These are phyloP conservation scores for Geotrichum bryndzae DNA, from an alignment of 1,139 yeast genomes.

Conservation along the genomic window DNA sequence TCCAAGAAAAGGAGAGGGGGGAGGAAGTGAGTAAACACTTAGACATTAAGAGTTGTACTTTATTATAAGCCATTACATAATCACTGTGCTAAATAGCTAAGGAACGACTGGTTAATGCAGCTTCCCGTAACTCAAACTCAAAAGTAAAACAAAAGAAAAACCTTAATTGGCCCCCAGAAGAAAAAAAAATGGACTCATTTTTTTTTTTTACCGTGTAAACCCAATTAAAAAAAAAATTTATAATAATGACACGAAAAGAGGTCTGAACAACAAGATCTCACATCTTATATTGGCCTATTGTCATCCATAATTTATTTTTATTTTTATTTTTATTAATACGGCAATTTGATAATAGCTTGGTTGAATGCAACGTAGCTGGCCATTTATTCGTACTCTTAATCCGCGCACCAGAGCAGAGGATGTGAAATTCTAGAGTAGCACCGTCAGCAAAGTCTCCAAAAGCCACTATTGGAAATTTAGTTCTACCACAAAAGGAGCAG, in stretches of 20 bases:
- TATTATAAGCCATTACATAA: not conserved
- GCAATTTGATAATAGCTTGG: not conserved
- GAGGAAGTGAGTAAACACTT: not conserved
- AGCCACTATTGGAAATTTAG: not conserved
- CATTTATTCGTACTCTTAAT: not conserved
- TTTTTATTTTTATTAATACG: too few species aligned
- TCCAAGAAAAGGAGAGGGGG: not conserved
- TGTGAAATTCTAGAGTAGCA: not conserved
- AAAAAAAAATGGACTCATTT: not conserved
- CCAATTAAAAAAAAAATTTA: not conserved
- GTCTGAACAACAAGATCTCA: too few species aligned
- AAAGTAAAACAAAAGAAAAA: not conserved
- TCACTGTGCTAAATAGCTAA: not conserved
- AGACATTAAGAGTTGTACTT: not conserved
- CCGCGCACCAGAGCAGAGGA: not conserved
- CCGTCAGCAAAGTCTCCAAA: not conserved
- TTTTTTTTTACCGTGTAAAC: not conserved
- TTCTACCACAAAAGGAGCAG: not conserved
- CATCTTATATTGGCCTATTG: too few species aligned
- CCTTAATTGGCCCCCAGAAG: not conserved
- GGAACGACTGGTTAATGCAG: not conserved
- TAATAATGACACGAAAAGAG: too few species aligned
- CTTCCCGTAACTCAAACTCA: conserved; percentile 6
- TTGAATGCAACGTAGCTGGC: not conserved
- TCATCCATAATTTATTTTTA: too few species aligned